Percentiles rank a stretch among this genome's conserved stretches.
Evolutionary conservation across 1,284 basidiomycete genomes (phyloP).

Genomic region (Ganoderma resinaceum): DNA sequence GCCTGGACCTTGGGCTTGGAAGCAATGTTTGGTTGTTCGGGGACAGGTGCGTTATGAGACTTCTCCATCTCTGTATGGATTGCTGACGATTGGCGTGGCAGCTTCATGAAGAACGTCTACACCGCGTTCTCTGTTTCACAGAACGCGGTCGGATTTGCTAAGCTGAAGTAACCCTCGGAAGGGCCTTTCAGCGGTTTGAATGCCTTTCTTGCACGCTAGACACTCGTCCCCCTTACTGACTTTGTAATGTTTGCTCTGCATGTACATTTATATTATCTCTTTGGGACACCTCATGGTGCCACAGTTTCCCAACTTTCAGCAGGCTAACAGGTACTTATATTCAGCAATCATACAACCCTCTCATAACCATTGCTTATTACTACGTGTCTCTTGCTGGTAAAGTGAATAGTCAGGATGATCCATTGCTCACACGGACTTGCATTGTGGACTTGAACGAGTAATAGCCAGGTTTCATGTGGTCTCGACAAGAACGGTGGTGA

Average conservation of each 20-base stretch:
- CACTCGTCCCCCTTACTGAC: not conserved
- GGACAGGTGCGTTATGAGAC: conserved; percentile 27
- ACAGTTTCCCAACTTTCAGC: not conserved
- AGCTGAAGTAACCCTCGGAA: conserved; percentile 12
- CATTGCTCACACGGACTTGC: not conserved
- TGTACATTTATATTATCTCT: not conserved
- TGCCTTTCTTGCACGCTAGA: not conserved
- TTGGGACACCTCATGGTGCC: not conserved
- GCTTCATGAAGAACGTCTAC: conserved; percentile 39
- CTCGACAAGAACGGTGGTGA: conserved; percentile 78
- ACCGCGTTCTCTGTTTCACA: conserved; percentile 33
- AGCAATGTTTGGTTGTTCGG: conserved; percentile 38
- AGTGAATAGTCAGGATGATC: not conserved
- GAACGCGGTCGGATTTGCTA: conserved; percentile 35
- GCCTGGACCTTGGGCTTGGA: conserved; percentile 32
- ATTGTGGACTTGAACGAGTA: not conserved
- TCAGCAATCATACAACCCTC: not conserved
- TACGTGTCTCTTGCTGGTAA: not conserved
- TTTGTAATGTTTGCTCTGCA: not conserved
- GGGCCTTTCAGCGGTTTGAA: not conserved
- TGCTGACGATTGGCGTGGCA: conserved; percentile 3
- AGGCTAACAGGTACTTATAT: not conserved
- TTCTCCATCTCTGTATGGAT: too few species aligned
- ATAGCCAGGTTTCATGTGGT: not conserved
- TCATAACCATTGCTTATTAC: not conserved